Evolutionary conservation across 2,329 filamentous ascomycete species (phyloP).

Genomic region (Alternaria sp.): DNA sequence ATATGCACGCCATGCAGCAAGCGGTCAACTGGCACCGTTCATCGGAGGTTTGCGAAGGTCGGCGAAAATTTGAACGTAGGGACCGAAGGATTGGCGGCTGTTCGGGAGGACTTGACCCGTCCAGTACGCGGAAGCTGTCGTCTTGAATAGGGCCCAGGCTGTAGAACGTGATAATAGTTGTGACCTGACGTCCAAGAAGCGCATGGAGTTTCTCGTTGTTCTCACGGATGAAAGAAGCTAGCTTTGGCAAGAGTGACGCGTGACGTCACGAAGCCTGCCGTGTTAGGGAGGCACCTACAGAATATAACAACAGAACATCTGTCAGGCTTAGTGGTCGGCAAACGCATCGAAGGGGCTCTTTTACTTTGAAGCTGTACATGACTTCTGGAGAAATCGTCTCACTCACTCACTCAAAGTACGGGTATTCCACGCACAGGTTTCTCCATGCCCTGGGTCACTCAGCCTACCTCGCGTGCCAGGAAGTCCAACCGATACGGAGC

Average conservation of each 20-base stretch:
- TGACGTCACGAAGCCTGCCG: background rate
- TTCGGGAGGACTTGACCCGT: background rate
- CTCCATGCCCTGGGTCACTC: background rate
- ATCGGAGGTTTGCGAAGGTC: background rate
- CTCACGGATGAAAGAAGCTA: background rate
- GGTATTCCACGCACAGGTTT: background rate
- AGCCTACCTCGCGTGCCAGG: background rate
- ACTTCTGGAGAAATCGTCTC: background rate
- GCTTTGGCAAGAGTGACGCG: background rate
- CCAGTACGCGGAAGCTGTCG: background rate
- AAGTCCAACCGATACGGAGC: background rate
- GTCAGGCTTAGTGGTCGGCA: background rate
- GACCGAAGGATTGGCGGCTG: conserved; percentile 1
- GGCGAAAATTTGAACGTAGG: background rate
- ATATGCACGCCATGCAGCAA: background rate
- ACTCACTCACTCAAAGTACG: background rate
- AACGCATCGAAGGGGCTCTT: background rate
- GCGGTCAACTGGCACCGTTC: background rate
- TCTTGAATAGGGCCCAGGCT: background rate
- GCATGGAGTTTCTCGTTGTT: background rate
- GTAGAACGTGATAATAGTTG: background rate
- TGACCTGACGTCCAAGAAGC: background rate
- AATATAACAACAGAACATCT: background rate
- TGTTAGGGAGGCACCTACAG: background rate
- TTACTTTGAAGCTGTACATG: background rate